A percentile compares a stretch with the other conserved stretches of the same genome.
These are phyloP conservation scores for Clavispora fructus DNA, from an alignment of 805 yeast species.

Conservation along the genomic window DNA sequence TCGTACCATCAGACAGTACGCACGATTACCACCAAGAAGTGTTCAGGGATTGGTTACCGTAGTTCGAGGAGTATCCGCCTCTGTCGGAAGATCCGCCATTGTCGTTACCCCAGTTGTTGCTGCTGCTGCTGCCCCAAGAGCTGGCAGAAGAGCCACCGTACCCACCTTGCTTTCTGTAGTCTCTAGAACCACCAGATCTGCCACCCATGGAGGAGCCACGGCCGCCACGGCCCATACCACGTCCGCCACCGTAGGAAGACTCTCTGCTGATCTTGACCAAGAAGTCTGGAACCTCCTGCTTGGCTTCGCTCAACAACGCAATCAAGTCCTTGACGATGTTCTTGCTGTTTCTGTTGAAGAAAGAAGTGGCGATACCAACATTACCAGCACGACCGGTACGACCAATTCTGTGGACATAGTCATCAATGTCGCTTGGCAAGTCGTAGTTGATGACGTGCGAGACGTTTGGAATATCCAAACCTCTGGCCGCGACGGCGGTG, in stretches of 20 bases:
- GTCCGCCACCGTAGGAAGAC: constrained; percentile 44
- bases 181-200: constrained; percentile 38
- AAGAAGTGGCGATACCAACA: constrained; percentile 96
- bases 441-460: constrained; percentile 97
- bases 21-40: constrained; percentile 39
- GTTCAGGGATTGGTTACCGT: constrained; percentile 31
- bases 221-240: constrained; percentile 31
- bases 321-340: constrained; percentile 83
- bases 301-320: constrained; percentile 87
- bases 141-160: constrained; percentile 24
- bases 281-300: constrained; percentile 95
- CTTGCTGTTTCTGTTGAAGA: constrained; percentile 92
- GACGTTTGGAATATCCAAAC: constrained; percentile 98
- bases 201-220: constrained; percentile 52
- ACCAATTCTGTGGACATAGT: constrained; percentile 98
- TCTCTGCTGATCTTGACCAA: constrained; percentile 78
- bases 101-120: constrained; percentile 18
- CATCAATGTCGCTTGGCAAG: constrained; percentile 94
- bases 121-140: constrained; percentile 15
- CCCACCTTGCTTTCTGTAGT: constrained; percentile 45
- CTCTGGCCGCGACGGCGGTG: constrained; percentile 99
- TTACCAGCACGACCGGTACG: constrained; percentile 99
- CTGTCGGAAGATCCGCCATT: constrained; percentile 18
- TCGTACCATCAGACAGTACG: neutral
- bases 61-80: constrained; percentile 23